These are phyloP conservation scores for Trichoderma endophyticum DNA, from an alignment of 2,329 filamentous ascomycete genomes.

Conservation along the genomic window DNA sequence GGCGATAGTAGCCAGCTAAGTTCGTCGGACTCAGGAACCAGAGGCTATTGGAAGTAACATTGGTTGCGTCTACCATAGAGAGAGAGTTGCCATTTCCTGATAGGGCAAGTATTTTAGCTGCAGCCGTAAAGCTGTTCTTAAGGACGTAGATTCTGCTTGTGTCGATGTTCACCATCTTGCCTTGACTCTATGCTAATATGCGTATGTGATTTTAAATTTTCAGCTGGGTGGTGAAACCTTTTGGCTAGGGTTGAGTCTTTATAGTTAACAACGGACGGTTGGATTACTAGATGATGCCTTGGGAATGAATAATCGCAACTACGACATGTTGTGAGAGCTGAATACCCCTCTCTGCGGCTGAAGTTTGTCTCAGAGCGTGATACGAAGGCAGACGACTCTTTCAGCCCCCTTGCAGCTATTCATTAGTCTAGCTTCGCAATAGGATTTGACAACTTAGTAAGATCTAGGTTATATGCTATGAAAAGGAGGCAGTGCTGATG, in stretches of 20 bases:
- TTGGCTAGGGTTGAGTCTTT: not conserved
- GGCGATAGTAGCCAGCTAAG: not conserved
- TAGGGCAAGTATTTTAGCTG: not conserved
- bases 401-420: not conserved
- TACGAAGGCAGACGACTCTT: not conserved
- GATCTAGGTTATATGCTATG: not conserved
- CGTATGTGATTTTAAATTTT: not conserved
- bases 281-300: not conserved
- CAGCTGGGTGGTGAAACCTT: not conserved
- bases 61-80: not conserved
- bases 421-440: not conserved
- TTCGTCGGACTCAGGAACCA: constrained; percentile 7
- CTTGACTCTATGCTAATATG: not conserved
- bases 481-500: not conserved
- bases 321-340: not conserved
- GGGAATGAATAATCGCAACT: not conserved
- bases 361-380: not conserved
- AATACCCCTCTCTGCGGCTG: not conserved
- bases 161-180: constrained; percentile 10
- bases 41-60: not conserved
- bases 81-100: not conserved
- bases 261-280: not conserved
- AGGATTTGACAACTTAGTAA: not conserved
- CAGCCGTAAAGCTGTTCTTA: constrained; percentile 1
- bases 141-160: not conserved